These are phyloP conservation scores for Phlebiopsis flavidoalba DNA, from an alignment of 768 basidiomycete genomes.

Conservation along the genomic window DNA sequence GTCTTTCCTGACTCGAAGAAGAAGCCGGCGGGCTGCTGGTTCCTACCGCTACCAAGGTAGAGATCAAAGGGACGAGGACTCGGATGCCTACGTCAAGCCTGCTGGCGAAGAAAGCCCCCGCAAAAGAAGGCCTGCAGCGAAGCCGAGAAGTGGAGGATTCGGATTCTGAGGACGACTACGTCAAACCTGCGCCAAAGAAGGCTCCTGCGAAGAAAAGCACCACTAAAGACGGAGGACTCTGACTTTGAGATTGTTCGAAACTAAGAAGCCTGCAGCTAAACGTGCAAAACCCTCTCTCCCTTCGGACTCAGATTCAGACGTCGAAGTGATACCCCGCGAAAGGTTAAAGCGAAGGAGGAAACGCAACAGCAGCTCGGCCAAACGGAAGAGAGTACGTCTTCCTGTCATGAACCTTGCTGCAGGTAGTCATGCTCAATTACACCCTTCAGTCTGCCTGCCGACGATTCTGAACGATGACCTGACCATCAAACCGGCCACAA, in stretches of 20 bases:
- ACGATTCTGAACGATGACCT: constrained; percentile 37
- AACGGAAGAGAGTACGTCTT: constrained; percentile 65
- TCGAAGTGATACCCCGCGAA: constrained; percentile 28
- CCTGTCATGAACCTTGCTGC: not conserved
- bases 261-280: constrained; percentile 15
- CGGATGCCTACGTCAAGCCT: constrained; percentile 35
- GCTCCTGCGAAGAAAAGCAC: constrained; percentile 32
- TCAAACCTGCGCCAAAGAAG: constrained; percentile 33
- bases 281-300: constrained; percentile 28
- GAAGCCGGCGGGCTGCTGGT: constrained; percentile 25
- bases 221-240: constrained; percentile 36
- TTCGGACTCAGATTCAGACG: constrained; percentile 38
- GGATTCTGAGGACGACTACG: constrained; percentile 29
- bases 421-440: not conserved
- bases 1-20: constrained; percentile 27
- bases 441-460: constrained; percentile 14
- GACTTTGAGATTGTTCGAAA: constrained; percentile 26
- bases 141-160: constrained; percentile 39
- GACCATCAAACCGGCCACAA: constrained; percentile 46
- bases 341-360: constrained; percentile 42
- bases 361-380: constrained; percentile 33
- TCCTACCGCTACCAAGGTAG: constrained; percentile 38
- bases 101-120: constrained; percentile 9
- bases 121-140: constrained; percentile 38
- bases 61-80: constrained; percentile 41